Conservation (phyloP, 2,329 filamentous ascomycete genomes). For the Clarireedia paspali region DNA sequence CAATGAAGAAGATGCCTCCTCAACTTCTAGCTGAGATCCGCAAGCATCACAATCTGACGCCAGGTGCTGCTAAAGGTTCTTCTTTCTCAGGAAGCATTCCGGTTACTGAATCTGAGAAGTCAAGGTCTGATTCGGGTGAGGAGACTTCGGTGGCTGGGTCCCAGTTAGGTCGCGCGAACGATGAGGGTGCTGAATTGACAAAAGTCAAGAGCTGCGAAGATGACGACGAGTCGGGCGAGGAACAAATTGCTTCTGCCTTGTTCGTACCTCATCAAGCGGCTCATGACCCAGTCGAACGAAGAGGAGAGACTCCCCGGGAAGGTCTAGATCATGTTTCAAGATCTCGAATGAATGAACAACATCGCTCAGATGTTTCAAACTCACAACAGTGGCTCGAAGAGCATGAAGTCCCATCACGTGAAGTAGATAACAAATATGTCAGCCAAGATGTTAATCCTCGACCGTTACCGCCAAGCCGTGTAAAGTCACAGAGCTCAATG, state of each 20-base stretch:
- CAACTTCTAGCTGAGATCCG: conserved; percentile 28
- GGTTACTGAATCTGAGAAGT: conserved; percentile 23
- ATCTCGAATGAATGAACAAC: conserved; percentile 9
- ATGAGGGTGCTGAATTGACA: conserved; percentile 34
- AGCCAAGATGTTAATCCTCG: conserved; percentile 12
- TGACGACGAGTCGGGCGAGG: conserved; percentile 60
- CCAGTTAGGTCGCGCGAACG: conserved; percentile 16
- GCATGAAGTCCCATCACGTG: conserved; percentile 31
- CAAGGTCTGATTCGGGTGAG: conserved; percentile 10
- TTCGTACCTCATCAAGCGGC: conserved; percentile 68
- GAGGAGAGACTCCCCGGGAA: conserved; percentile 9
- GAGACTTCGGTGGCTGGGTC: neutral
- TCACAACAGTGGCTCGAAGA: conserved; percentile 29
- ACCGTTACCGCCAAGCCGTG: conserved; percentile 11
- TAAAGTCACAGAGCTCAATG: conserved; percentile 14
- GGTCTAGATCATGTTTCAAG: conserved; percentile 9
- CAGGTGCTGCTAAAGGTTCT: conserved; percentile 23
- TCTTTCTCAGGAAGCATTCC: conserved; percentile 29
- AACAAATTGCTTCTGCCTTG: conserved; percentile 80
- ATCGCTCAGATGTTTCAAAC: conserved; percentile 22
- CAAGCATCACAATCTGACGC: conserved; percentile 27
- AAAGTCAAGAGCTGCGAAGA: conserved; percentile 30
- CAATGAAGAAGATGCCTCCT: conserved; percentile 21
- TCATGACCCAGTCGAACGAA: conserved; percentile 34
- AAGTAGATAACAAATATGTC: conserved; percentile 25